phyloP scores from a whole-genome alignment of 768 basidiomycete genomes.

The Kondoa subrosea region DNA sequence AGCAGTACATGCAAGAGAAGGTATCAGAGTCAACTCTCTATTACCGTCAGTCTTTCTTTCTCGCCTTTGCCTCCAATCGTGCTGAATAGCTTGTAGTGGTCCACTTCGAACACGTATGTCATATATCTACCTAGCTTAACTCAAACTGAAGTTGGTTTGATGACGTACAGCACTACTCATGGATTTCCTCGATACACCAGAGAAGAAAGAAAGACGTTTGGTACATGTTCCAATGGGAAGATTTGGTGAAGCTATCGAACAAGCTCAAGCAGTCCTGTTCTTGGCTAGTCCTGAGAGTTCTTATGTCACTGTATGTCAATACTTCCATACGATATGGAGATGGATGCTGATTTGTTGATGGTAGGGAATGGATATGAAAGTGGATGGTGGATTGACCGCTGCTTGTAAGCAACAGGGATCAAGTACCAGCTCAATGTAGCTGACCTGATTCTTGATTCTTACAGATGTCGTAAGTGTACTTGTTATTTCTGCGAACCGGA shows the following conservation, averaged over 20 bases:
- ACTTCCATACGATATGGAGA: constrained; percentile 1
- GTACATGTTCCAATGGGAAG: constrained; percentile 39
- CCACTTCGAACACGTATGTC: constrained; percentile 80
- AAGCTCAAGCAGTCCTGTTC: constrained; percentile 84
- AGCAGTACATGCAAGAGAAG: constrained; percentile 93
- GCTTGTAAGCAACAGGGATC: neutral
- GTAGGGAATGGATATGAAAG: constrained; percentile 79
- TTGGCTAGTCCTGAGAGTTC: constrained; percentile 88
- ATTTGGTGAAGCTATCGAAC: constrained; percentile 61
- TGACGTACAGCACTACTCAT: constrained; percentile 67
- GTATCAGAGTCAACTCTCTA: constrained; percentile 84
- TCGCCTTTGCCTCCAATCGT: neutral
- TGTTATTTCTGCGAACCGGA: neutral
- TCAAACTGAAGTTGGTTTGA: neutral
- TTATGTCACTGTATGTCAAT: constrained; percentile 49
- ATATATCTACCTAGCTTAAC: neutral
- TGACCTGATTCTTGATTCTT: constrained; percentile 42
- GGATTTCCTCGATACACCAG: constrained; percentile 91
- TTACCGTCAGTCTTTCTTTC: constrained; percentile 47
- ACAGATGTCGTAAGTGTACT: constrained; percentile 41
- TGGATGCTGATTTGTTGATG: neutral
- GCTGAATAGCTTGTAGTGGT: constrained; percentile 47
- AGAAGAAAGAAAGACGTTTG: constrained; percentile 80
- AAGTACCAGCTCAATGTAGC: neutral
- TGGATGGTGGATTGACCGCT: constrained; percentile 72